Conservation (phyloP, 208 protist species). For the Phytomonas sp. region DNA sequence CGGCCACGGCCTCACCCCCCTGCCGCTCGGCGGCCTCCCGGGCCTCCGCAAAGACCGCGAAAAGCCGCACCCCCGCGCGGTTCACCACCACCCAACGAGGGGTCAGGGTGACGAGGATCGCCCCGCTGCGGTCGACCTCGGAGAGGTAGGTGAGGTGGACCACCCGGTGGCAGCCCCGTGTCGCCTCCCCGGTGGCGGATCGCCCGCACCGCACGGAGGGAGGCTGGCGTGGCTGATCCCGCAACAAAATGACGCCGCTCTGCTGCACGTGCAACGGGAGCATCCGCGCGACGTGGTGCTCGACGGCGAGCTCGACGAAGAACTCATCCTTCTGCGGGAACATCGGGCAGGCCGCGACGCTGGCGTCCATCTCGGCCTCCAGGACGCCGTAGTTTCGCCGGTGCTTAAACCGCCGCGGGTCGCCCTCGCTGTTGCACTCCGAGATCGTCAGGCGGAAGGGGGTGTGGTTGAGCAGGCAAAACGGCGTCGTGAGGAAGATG, state of each 20-base stretch:
- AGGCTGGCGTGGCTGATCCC: conserved; percentile 13
- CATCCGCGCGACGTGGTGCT: conserved; percentile 24
- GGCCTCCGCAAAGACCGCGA: conserved; percentile 38
- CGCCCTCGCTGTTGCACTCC: conserved; percentile 45
- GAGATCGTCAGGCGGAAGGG: conserved; percentile 42
- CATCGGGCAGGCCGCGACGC: conserved; percentile 45
- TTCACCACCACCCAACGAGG: conserved; percentile 86
- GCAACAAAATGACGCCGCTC: conserved; percentile 60
- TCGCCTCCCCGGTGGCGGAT: conserved; percentile 7
- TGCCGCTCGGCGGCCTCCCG: conserved; percentile 28
- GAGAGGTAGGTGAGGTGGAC: conserved; percentile 69
- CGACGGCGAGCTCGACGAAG: conserved; percentile 60
- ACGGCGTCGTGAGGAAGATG: conserved; percentile 54
- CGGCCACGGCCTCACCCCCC: not conserved
- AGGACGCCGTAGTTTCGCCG: conserved; percentile 53
- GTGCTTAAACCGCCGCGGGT: conserved; percentile 17
- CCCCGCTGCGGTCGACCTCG: conserved; percentile 41
- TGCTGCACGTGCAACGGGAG: conserved; percentile 79
- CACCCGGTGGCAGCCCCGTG: conserved; percentile 12
- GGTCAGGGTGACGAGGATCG: conserved; percentile 60
- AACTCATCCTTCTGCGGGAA: conserved; percentile 39
- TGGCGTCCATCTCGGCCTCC: conserved; percentile 36
- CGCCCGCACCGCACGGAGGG: not conserved
- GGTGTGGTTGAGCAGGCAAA: conserved; percentile 70
- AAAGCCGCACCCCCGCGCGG: conserved; percentile 45